Evolutionary conservation across 2,329 filamentous ascomycete species (phyloP).

Genomic region (Xylaria polymorpha): DNA sequence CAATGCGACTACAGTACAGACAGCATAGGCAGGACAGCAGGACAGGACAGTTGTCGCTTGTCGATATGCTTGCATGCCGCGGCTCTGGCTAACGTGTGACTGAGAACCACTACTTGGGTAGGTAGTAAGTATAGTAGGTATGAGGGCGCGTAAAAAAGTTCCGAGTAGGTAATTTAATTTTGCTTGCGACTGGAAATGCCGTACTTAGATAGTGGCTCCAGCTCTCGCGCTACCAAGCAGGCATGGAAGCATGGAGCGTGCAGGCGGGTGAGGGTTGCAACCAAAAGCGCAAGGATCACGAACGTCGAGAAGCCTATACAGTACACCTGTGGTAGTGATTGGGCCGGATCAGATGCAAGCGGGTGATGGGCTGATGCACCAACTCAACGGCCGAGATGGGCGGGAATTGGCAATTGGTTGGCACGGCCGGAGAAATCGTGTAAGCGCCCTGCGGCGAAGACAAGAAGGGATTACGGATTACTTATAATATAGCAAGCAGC

Average conservation of each 20-base stretch:
- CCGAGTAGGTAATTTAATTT: not conserved
- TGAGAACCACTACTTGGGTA: not conserved
- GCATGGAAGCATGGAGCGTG: constrained; percentile 1
- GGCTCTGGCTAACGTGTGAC: not conserved
- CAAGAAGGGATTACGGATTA: constrained; percentile 15
- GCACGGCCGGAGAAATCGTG: not conserved
- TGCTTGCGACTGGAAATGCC: not conserved
- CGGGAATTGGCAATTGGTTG: not conserved
- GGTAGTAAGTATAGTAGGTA: too few relatives aligned
- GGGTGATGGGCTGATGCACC: constrained; percentile 26
- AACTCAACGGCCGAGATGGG: constrained; percentile 16
- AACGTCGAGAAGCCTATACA: constrained; percentile 16
- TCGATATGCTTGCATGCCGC: not conserved
- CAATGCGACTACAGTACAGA: constrained; percentile 20
- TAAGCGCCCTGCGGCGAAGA: not conserved
- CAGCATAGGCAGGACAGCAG: not conserved
- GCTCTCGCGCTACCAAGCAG: constrained; percentile 25
- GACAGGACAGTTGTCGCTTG: not conserved
- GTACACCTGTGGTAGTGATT: constrained; percentile 21
- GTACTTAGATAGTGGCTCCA: constrained; percentile 3
- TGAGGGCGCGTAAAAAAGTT: not conserved
- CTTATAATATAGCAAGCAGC: constrained; percentile 8
- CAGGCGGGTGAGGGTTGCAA: constrained; percentile 10
- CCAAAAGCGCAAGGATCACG: constrained; percentile 19
- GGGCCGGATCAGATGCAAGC: constrained; percentile 27